Conservation (phyloP, 805 yeast species). For the Starmerella etchellsii region DNA sequence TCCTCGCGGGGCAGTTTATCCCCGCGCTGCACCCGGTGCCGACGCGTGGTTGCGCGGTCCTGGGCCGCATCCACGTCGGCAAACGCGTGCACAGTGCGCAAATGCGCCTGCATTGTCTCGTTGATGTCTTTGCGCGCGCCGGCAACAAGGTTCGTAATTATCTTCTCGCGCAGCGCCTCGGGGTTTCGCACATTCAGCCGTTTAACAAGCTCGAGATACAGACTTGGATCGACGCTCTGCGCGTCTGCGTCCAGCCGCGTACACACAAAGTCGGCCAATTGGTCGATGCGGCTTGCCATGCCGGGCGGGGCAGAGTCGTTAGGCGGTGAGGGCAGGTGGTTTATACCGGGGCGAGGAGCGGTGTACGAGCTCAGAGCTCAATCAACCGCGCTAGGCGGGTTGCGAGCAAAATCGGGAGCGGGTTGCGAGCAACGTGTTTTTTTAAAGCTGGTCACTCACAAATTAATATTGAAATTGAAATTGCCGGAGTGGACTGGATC, state of each 20-base stretch:
- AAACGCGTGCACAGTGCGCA: not conserved
- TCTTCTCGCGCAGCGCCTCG: not conserved
- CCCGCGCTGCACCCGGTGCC: not conserved
- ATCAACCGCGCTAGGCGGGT: too few relatives aligned
- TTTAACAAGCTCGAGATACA: not conserved
- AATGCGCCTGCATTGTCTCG: too few relatives aligned
- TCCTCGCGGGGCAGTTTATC: conserved; percentile 1
- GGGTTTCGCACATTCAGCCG: not conserved
- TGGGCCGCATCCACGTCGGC: not conserved
- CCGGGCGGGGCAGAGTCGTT: too few relatives aligned
- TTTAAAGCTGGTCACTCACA: too few relatives aligned
- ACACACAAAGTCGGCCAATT: not conserved
- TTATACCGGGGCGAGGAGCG: too few relatives aligned
- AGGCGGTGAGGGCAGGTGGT: too few relatives aligned
- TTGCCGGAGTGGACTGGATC: too few relatives aligned
- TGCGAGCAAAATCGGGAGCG: too few relatives aligned
- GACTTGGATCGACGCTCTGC: not conserved
- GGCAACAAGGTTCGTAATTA: not conserved
- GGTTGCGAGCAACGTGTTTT: too few relatives aligned
- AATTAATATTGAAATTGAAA: too few relatives aligned
- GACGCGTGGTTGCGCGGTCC: not conserved
- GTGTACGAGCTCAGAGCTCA: too few relatives aligned
- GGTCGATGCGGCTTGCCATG: not conserved
- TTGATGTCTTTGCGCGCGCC: not conserved
- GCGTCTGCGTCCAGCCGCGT: not conserved